Conservation (phyloP, 768 basidiomycete species). For the Mycena rosella region DNA sequence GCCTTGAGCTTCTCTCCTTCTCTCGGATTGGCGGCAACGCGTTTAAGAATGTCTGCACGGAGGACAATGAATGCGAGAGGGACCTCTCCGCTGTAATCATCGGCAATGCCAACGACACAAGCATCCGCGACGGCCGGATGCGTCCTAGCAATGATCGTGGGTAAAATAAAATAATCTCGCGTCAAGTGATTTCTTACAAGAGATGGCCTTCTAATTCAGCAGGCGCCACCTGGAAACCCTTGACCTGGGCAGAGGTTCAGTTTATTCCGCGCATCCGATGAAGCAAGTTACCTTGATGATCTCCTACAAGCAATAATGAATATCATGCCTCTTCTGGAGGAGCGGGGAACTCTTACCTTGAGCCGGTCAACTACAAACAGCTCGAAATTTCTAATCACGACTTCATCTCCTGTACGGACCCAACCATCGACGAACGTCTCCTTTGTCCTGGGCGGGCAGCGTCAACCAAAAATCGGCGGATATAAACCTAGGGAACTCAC, state of each 20-base stretch:
- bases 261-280: constrained; percentile 33
- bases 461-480: neutral
- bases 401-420: constrained; percentile 79
- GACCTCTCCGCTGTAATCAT: constrained; percentile 83
- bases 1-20: constrained; percentile 56
- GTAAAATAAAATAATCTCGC: neutral
- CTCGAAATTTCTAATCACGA: constrained; percentile 72
- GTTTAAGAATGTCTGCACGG: constrained; percentile 53
- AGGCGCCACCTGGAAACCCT: constrained; percentile 70
- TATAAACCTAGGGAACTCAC: constrained; percentile 52
- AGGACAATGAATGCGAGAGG: constrained; percentile 80
- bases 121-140: constrained; percentile 72
- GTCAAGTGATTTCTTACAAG: constrained; percentile 42
- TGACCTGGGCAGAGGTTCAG: constrained; percentile 26
- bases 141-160: constrained; percentile 30
- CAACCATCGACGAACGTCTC: constrained; percentile 71
- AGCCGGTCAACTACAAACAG: constrained; percentile 80
- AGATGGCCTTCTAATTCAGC: constrained; percentile 78
- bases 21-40: constrained; percentile 47
- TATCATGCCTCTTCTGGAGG: constrained; percentile 1
- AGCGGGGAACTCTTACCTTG: constrained; percentile 60
- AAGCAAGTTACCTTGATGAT: constrained; percentile 68
- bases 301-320: constrained; percentile 58
- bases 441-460: constrained; percentile 59
- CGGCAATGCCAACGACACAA: constrained; percentile 75